Conservation (phyloP, 495 filamentous ascomycete species). For the Aspergillus homomorphus region DNA sequence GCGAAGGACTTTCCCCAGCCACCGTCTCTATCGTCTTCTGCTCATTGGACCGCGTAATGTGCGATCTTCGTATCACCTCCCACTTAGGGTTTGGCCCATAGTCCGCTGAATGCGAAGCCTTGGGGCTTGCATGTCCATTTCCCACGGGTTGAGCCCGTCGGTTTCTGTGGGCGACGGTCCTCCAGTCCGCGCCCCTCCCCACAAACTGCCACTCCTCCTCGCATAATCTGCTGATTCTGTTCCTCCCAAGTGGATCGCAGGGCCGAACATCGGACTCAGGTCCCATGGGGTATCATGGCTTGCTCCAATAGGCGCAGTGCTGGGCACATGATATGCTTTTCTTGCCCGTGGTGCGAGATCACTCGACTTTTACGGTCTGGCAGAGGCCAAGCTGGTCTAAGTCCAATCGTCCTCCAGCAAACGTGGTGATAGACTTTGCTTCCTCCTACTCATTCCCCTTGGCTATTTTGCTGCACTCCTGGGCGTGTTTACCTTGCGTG, state of each 20-base stretch:
- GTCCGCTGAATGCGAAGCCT: neutral
- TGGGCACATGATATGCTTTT: neutral
- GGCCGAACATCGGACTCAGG: neutral
- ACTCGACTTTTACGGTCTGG: neutral
- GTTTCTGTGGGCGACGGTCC: neutral
- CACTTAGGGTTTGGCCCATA: neutral
- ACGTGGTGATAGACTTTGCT: neutral
- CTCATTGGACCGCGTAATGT: neutral
- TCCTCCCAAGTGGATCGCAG: neutral
- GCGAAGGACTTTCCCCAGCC: conserved; percentile 16
- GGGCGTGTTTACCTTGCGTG: neutral
- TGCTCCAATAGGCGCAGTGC: neutral
- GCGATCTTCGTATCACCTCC: neutral
- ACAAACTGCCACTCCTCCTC: neutral
- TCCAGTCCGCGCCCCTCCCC: neutral
- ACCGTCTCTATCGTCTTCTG: neutral
- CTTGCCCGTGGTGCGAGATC: neutral
- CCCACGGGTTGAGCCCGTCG: neutral
- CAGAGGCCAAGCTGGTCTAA: neutral
- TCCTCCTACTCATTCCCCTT: neutral
- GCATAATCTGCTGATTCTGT: neutral
- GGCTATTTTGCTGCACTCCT: neutral
- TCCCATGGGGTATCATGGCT: neutral
- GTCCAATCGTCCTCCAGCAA: neutral
- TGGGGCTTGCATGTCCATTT: neutral